A percentile compares a stretch with the other conserved stretches of the same genome.
phyloP scores from a whole-genome alignment of 768 basidiomycete genomes.

The Melanogaster broomeanus region DNA sequence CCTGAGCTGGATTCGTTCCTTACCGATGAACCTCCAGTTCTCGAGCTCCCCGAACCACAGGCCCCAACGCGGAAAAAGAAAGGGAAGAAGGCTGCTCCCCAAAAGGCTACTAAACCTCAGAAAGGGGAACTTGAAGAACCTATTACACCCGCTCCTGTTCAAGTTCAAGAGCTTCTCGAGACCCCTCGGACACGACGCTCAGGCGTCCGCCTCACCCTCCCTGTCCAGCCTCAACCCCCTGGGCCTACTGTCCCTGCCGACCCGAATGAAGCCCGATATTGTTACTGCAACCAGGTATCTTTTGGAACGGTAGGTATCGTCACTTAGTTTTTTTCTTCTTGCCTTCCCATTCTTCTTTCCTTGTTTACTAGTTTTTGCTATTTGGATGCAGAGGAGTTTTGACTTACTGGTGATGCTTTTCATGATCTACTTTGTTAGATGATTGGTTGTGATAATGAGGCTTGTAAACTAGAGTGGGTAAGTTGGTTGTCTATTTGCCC shows the following conservation, averaged over 20 bases:
- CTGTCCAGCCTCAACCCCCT: constrained; percentile 24
- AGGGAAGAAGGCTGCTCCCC: constrained; percentile 19
- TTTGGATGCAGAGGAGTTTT: constrained; percentile 9
- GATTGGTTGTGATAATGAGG: constrained; percentile 80
- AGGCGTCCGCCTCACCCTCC: constrained; percentile 38
- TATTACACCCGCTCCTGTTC: constrained; percentile 2
- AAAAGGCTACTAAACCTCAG: constrained; percentile 15
- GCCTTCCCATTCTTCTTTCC: background rate
- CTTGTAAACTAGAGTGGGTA: constrained; percentile 84
- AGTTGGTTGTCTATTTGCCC: constrained; percentile 28
- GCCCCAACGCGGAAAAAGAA: constrained; percentile 22
- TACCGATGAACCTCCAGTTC: constrained; percentile 10
- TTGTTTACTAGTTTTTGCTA: background rate
- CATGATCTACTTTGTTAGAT: constrained; percentile 48
- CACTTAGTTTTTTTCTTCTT: background rate
- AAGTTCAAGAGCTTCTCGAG: constrained; percentile 7
- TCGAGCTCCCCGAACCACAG: constrained; percentile 11
- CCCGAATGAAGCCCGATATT: constrained; percentile 65
- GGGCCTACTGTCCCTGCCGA: constrained; percentile 31
- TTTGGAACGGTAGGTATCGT: constrained; percentile 68
- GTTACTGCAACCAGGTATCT: constrained; percentile 78
- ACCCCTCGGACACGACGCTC: constrained; percentile 21
- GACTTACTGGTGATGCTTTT: constrained; percentile 1
- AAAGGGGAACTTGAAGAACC: constrained; percentile 15
- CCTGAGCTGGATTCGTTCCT: constrained; percentile 26